Evolutionary conservation across 805 yeast genomes (phyloP).

Genomic region (Wickerhamiella parazyma): DNA sequence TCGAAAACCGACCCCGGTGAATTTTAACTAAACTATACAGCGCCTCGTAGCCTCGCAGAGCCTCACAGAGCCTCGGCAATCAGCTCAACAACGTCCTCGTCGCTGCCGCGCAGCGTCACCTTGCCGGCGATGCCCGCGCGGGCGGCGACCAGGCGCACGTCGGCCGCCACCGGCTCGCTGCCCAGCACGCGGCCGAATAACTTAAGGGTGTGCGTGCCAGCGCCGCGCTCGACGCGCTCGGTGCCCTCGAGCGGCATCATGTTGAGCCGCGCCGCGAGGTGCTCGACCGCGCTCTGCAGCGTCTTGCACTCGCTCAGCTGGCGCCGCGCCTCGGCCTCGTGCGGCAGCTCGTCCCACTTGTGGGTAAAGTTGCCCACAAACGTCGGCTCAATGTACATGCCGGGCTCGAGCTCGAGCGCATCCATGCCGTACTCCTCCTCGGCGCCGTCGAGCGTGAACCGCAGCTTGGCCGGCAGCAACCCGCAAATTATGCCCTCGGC

Average conservation of each 20-base stretch:
- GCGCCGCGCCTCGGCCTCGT: conserved; percentile 52
- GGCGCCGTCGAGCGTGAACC: conserved; percentile 66
- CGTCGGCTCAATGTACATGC: conserved; percentile 70
- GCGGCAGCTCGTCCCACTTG: conserved; percentile 55
- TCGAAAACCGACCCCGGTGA: too few relatives aligned
- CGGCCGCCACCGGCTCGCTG: conserved; percentile 32
- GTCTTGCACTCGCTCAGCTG: conserved; percentile 38
- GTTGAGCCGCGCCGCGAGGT: conserved; percentile 39
- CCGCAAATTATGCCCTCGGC: conserved; percentile 34
- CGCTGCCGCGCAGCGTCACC: conserved; percentile 30
- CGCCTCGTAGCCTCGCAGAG: too few relatives aligned
- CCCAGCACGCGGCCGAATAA: conserved; percentile 60
- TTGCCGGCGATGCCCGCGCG: conserved; percentile 35
- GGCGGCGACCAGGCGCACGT: conserved; percentile 32
- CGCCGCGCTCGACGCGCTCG: conserved; percentile 42
- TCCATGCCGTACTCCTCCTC: conserved; percentile 90
- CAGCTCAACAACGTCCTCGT: conserved; percentile 34
- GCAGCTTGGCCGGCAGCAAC: conserved; percentile 49
- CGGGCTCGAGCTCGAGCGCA: conserved; percentile 56
- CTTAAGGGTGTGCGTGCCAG: conserved; percentile 56
- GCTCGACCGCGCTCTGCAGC: conserved; percentile 44
- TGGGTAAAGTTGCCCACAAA: conserved; percentile 64
- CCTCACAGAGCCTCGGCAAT: conserved; percentile 31
- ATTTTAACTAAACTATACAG: too few relatives aligned
- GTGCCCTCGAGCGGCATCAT: conserved; percentile 65